Evolutionary conservation across 352 stramenopile genomes (phyloP), one percentile per base, ranked within the genome.

Genomic region (Pythium brassicae): DNA sequence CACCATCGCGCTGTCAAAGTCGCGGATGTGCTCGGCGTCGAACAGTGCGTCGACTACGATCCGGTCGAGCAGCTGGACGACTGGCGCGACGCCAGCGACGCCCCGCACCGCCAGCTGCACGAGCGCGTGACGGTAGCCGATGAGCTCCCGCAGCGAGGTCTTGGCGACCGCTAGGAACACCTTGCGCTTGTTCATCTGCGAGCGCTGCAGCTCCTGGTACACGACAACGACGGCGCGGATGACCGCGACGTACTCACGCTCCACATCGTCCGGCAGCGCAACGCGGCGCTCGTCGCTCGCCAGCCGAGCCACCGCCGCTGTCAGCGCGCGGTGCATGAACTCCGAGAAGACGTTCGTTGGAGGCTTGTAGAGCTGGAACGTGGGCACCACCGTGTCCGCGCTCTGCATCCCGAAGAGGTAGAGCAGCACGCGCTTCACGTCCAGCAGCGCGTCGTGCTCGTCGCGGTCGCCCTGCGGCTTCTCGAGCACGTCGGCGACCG

Each of bases 151-250:
- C 17, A 95, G 61, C 14, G 71, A 92, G 0, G 79, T 89, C 71
- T 95, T 95, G 44, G 83, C 74, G 59, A 92, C 74, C 2, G 78
- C 74, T 22, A 92, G 48, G 54, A 94, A 95, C 23, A 92, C 86
- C 46, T 95, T 95, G 59, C 88, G 89, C 69, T 92, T 93, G 69
- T 93, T 95, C n/a, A 81, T 69, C 53, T 94, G 84, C n/a, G 83
- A 81, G 42, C 71, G 76, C 58, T 92, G 84, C 29, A 94, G 66
- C 53, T 89, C 80, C 34, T 92, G 82, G 55, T 86, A 89, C 27
- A 92, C 80, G 34, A 71, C 71, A 47, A 92, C 27, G 44, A 86
- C 61, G 1, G 74, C 77, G 23, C 72, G 55, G 19, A 79, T 53
- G 43, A 94, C 46, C 39, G 65, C 53, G 32, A 89, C 67, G 32